Evolutionary conservation across 2,329 filamentous ascomycete species (phyloP).

Genomic region (Trichoderma pleuroti): DNA sequence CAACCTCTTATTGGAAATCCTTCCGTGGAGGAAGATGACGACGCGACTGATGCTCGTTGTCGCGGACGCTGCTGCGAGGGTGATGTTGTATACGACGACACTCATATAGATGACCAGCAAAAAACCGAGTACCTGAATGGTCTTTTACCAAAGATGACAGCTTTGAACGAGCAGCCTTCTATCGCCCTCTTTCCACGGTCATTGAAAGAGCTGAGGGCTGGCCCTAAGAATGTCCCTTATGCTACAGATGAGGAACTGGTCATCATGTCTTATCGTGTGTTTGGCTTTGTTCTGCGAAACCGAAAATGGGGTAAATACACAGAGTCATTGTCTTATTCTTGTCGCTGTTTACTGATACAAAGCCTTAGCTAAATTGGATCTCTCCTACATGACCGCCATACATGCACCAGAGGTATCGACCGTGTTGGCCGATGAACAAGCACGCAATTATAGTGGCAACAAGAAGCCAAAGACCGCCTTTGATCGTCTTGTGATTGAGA

Average conservation of each 20-base stretch:
- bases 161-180: background rate
- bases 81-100: background rate
- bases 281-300: constrained; percentile 33
- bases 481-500: constrained; percentile 26
- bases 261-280: constrained; percentile 34
- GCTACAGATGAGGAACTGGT: constrained; percentile 27
- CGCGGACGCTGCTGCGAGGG: background rate
- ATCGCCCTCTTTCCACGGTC: background rate
- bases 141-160: background rate
- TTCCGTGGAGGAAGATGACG: background rate
- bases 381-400: background rate
- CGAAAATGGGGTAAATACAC: constrained; percentile 31
- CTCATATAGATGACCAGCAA: constrained; percentile 3
- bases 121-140: background rate
- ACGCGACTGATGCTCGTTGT: background rate
- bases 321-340: background rate
- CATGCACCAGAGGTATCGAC: background rate
- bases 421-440: background rate
- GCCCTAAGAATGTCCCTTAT: background rate
- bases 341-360: background rate
- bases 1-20: background rate
- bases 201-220: background rate
- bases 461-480: constrained; percentile 24
- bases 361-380: background rate
- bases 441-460: background rate